Evolutionary conservation across 2,329 filamentous ascomycete genomes (phyloP).

Genomic region (Penicillium sp.): DNA sequence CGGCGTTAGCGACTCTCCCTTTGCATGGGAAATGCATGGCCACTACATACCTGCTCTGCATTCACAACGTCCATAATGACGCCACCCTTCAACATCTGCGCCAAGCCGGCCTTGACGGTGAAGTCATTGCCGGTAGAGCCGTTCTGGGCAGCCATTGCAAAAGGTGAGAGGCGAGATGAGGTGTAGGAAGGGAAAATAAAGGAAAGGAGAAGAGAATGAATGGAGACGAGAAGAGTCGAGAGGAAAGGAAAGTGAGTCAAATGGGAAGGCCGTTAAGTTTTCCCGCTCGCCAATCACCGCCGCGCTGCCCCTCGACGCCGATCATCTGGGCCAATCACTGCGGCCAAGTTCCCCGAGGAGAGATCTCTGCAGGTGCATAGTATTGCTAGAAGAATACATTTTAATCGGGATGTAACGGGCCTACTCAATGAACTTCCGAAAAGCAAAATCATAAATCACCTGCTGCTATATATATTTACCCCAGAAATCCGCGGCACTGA

Average conservation of each 20-base stretch:
- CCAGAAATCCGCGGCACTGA: too few relatives aligned
- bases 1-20: neutral
- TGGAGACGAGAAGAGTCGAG: slow-evolving; percentile 7
- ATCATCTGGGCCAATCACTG: too few relatives aligned
- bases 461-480: too few relatives aligned
- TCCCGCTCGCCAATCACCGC: slow-evolving; percentile 16
- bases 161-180: slow-evolving; percentile 4
- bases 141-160: slow-evolving; percentile 39
- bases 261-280: slow-evolving; percentile 21
- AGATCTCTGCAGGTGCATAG: too few relatives aligned
- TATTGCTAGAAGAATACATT: too few relatives aligned
- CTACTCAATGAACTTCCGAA: too few relatives aligned
- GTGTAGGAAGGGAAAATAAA: slow-evolving; percentile 6
- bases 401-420: too few relatives aligned
- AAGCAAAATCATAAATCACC: too few relatives aligned
- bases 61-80: slow-evolving; percentile 99
- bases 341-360: too few relatives aligned
- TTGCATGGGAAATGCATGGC: neutral
- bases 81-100: slow-evolving; percentile 97
- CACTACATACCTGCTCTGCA: slow-evolving; percentile 66
- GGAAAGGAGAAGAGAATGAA: slow-evolving; percentile 10
- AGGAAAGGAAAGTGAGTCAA: slow-evolving; percentile 24
- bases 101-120: slow-evolving; percentile 89
- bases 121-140: slow-evolving; percentile 57
- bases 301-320: slow-evolving; percentile 9